A percentile compares a stretch with the other conserved stretches of the same genome.
Conservation (phyloP, 495 filamentous ascomycete genomes). For the Aspergillus cristatus region DNA sequence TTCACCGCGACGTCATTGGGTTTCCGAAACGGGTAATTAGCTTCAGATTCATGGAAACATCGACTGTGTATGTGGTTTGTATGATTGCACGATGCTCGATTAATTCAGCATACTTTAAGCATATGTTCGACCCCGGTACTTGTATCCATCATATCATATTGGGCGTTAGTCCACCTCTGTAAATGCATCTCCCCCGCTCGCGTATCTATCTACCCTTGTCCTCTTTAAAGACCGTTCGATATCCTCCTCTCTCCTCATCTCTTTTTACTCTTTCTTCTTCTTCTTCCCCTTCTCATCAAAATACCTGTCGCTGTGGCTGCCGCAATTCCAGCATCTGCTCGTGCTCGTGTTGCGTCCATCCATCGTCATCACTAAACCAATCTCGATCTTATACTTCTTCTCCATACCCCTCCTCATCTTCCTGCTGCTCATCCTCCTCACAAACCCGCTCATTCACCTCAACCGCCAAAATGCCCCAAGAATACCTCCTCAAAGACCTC, state of each 20-base stretch:
- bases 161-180: too few species aligned
- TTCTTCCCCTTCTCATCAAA: neutral
- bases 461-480: conserved; percentile 43
- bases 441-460: conserved; percentile 2
- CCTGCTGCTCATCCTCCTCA: neutral
- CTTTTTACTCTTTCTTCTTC: too few species aligned
- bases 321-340: conserved; percentile 13
- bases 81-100: too few species aligned
- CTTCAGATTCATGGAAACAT: too few species aligned
- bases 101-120: too few species aligned
- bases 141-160: too few species aligned
- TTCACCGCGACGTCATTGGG: neutral
- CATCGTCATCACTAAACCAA: conserved; percentile 3
- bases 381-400: neutral
- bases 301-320: conserved; percentile 17
- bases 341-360: conserved; percentile 17
- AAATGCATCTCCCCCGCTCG: neutral
- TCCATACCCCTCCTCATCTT: neutral
- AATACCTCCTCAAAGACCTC: conserved; percentile 83
- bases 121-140: too few species aligned
- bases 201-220: too few species aligned
- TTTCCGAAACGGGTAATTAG: too few species aligned
- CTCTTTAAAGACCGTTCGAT: neutral
- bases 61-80: too few species aligned
- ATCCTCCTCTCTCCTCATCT: too few species aligned